A percentile compares a stretch with the other conserved stretches of the same genome.
Conservation (phyloP, 108 stramenopile species). For the Cyclotella atomus region DNA sequence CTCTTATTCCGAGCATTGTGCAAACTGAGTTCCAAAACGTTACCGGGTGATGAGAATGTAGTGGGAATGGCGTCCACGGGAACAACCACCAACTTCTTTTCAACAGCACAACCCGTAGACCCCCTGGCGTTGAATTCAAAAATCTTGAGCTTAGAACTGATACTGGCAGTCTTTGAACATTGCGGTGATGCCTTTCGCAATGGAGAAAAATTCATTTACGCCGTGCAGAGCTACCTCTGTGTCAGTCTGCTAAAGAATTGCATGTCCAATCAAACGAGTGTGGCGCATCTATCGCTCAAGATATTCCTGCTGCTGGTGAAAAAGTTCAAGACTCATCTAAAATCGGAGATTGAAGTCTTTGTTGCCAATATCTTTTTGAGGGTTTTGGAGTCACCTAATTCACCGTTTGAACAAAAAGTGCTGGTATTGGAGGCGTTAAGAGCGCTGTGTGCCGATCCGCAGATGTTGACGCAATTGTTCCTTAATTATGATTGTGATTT, state of each 20-base stretch:
- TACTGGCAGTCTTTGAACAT: constrained; percentile 87
- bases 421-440: constrained; percentile 94
- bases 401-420: constrained; percentile 93
- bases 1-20: constrained; percentile 95
- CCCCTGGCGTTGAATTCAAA: constrained; percentile 89
- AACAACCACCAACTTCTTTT: constrained; percentile 45
- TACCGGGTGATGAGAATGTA: constrained; percentile 70
- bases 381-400: constrained; percentile 94
- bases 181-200: constrained; percentile 80
- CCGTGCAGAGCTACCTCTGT: constrained; percentile 93
- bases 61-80: constrained; percentile 8
- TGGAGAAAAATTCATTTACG: constrained; percentile 89
- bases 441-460: constrained; percentile 87
- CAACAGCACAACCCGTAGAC: constrained; percentile 54
- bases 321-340: constrained; percentile 94
- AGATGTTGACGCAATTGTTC: constrained; percentile 93
- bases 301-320: constrained; percentile 93
- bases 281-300: constrained; percentile 93
- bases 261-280: constrained; percentile 89
- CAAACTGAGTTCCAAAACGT: constrained; percentile 89
- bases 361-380: constrained; percentile 95
- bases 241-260: constrained; percentile 95
- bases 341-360: constrained; percentile 97
- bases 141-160: constrained; percentile 92
- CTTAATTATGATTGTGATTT: constrained; percentile 99